Conservation (phyloP, 2,329 filamentous ascomycete genomes). For the Xylariaceae sp. region DNA sequence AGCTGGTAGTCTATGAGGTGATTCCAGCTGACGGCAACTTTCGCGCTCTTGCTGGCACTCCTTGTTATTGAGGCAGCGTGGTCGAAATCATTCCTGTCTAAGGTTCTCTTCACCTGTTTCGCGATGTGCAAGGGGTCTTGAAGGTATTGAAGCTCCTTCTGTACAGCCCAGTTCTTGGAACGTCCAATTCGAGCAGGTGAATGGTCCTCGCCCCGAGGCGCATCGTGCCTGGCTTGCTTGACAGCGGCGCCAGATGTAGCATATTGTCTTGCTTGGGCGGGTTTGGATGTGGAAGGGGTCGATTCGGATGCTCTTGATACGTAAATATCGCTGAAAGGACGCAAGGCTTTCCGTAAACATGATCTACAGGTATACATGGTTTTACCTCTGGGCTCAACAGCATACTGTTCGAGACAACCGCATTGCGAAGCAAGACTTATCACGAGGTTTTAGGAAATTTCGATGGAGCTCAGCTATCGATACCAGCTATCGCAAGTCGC, state of each 20-base stretch:
- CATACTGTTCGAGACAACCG: too few species aligned
- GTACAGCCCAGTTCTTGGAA: conserved; percentile 32
- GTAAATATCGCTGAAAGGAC: conserved; percentile 7
- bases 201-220: conserved; percentile 13
- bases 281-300: conserved; percentile 4
- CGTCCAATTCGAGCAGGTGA: conserved; percentile 17
- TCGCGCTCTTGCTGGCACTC: conserved; percentile 59
- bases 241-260: conserved; percentile 8
- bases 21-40: conserved; percentile 82
- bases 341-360: conserved; percentile 28
- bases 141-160: conserved; percentile 58
- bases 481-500: too few species aligned
- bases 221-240: neutral
- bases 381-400: neutral
- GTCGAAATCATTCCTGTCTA: conserved; percentile 56
- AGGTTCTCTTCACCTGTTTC: conserved; percentile 56
- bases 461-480: neutral
- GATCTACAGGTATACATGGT: conserved; percentile 36
- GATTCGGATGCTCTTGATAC: conserved; percentile 3
- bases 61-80: conserved; percentile 67
- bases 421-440: too few species aligned
- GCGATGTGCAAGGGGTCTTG: conserved; percentile 71
- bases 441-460: neutral
- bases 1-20: conserved; percentile 71
- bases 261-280: conserved; percentile 13